phyloP scores from a whole-genome alignment of 2,329 filamentous ascomycete species.

The Cytospora piceae region DNA sequence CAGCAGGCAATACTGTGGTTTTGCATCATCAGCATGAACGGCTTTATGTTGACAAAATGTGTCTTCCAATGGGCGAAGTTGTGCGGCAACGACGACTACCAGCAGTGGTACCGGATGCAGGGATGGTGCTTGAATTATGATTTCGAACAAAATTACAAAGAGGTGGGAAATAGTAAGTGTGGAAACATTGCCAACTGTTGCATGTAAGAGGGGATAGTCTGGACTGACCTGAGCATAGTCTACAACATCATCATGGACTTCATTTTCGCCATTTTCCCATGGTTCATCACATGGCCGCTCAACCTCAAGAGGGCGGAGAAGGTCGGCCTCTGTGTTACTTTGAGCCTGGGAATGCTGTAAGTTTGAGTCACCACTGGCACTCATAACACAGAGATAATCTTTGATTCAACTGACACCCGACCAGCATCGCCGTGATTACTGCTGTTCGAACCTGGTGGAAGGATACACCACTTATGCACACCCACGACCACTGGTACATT shows the following conservation, averaged over 20 bases:
- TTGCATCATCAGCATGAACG: conserved; percentile 53
- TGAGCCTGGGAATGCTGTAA: conserved; percentile 55
- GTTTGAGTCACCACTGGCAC: conserved; percentile 18
- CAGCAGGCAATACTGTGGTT: conserved; percentile 51
- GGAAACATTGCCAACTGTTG: not conserved
- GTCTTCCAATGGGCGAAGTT: conserved; percentile 55
- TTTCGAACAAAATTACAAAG: conserved; percentile 50
- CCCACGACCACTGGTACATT: conserved; percentile 43
- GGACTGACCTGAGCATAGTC: conserved; percentile 38
- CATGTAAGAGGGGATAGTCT: not conserved
- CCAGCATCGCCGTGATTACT: conserved; percentile 50
- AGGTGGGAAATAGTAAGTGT: conserved; percentile 52
- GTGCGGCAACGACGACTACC: conserved; percentile 46
- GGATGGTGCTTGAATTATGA: conserved; percentile 47
- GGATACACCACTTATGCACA: conserved; percentile 47
- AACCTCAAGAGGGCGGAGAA: conserved; percentile 54
- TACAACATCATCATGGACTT: conserved; percentile 61
- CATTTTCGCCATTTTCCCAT: conserved; percentile 53
- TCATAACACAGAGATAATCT: not conserved
- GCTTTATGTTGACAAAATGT: conserved; percentile 51
- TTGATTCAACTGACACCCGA: not conserved
- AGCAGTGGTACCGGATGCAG: conserved; percentile 50
- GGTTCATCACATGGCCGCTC: conserved; percentile 52
- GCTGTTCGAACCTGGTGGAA: conserved; percentile 55
- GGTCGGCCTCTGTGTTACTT: conserved; percentile 52